These are phyloP conservation scores for Lactarius pseudohatsudake DNA, from an alignment of 768 basidiomycete genomes.

Conservation along the genomic window DNA sequence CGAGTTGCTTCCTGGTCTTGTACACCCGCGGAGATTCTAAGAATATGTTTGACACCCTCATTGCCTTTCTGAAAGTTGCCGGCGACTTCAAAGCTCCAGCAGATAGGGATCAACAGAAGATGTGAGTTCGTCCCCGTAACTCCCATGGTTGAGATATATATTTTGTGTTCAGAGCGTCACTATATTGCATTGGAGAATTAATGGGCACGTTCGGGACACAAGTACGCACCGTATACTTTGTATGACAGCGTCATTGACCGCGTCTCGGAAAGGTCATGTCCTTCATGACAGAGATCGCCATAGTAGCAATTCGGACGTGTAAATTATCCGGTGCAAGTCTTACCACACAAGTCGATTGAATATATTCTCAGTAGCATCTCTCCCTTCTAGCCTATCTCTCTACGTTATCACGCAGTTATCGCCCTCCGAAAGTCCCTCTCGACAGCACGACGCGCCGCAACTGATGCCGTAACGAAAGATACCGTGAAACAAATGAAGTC, in stretches of 20 bases:
- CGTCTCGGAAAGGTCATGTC: constrained; percentile 81
- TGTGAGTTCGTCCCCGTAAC: constrained; percentile 47
- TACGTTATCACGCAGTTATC: constrained; percentile 77
- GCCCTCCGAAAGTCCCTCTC: constrained; percentile 78
- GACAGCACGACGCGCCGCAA: constrained; percentile 79
- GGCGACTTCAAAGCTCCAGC: constrained; percentile 67
- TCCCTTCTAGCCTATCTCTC: constrained; percentile 61
- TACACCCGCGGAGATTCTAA: constrained; percentile 82
- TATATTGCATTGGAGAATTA: constrained; percentile 85
- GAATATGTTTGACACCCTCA: constrained; percentile 84
- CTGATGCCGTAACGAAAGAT: constrained; percentile 77
- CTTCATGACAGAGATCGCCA: constrained; percentile 82
- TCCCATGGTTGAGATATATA: constrained; percentile 1
- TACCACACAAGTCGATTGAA: neutral
- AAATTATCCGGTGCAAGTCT: constrained; percentile 69
- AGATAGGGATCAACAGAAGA: constrained; percentile 56
- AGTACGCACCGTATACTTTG: constrained; percentile 45
- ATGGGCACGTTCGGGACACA: constrained; percentile 85
- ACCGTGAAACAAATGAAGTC: constrained; percentile 79
- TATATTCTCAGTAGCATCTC: constrained; percentile 12
- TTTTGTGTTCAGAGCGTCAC: constrained; percentile 58
- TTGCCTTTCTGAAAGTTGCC: constrained; percentile 71
- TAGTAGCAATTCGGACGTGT: constrained; percentile 62
- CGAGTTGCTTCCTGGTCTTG: constrained; percentile 70
- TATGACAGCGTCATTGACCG: constrained; percentile 4